Evolutionary conservation across 2,329 filamentous ascomycete genomes (phyloP).

Genomic region (Diaporthe amygdali): DNA sequence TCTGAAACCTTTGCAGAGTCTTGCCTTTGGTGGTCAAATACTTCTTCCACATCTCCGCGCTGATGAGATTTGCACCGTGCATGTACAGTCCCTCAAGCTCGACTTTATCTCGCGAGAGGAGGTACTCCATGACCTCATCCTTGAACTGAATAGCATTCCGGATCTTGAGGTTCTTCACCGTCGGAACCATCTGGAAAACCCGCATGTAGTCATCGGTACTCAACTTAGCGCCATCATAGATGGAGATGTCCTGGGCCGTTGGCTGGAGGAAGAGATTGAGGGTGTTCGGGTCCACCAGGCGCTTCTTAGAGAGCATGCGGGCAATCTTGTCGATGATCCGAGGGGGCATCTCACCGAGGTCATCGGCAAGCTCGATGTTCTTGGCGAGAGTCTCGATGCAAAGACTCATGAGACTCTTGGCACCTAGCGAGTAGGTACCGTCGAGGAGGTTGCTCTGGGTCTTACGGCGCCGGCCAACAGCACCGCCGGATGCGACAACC

Average conservation of each 20-base stretch:
- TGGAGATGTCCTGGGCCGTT: constrained; percentile 52
- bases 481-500: constrained; percentile 55
- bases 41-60: constrained; percentile 75
- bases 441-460: constrained; percentile 86
- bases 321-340: constrained; percentile 63
- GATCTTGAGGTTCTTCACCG: constrained; percentile 73
- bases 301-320: constrained; percentile 63
- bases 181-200: constrained; percentile 78
- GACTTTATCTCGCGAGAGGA: constrained; percentile 73
- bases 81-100: constrained; percentile 77
- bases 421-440: constrained; percentile 68
- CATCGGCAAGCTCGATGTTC: constrained; percentile 67
- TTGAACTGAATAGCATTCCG: constrained; percentile 93
- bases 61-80: constrained; percentile 83
- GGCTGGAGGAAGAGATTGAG: constrained; percentile 63
- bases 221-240: constrained; percentile 69
- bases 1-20: constrained; percentile 70
- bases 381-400: constrained; percentile 68
- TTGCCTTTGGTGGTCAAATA: constrained; percentile 71
- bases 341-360: constrained; percentile 64
- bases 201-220: constrained; percentile 77
- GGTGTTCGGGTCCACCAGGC: constrained; percentile 59
- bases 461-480: constrained; percentile 70
- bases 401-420: constrained; percentile 70
- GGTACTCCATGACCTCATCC: constrained; percentile 80